Evolutionary conservation across 148 eudicot species (phyloP), one percentile per base, ranked within the genome.

Genomic region (Gaultheria prostrata): DNA sequence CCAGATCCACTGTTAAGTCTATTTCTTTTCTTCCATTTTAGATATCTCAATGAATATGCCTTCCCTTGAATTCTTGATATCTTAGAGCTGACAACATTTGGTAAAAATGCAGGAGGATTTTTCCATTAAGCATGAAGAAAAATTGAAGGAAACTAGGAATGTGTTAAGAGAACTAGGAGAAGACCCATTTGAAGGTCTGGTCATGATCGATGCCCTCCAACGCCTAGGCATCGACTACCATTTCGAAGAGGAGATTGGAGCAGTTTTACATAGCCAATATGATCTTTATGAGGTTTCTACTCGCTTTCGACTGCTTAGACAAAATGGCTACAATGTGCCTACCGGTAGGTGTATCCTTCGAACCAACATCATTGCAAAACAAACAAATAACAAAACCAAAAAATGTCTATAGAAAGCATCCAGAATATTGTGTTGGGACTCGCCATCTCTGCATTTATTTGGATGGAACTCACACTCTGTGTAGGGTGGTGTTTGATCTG

Each of bases 241-340:
- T 28, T 65, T 65, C 71, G 30, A 11, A 35, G 84, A 91, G 45
- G 89, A 91, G 69, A 87, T 92, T 21, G 6, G 49, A 63, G 53
- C 26, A 10, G 49, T 61, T 8, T 76, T 89, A 12, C 15, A 65
- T 33, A 84, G 32, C 30, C 83, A 77, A 14, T 76, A 73, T 54
- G 79, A 80, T 74, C 87, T 91, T 73, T 86, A 84, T 50, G 84
- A 84, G 39, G 86, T 84, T 85, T 88, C 93, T 26, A 84, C 89
- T 56, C 76, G 79, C 59, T 92, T 92, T 77, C 85, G 92, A 39
- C 84, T 92, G 7, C n/a, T 92, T 8, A 86, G 92, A 80, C 92
- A 92, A 80, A 80, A 83, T 3, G 93, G 90, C 17, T 88, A 90
- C 86, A 45, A 83, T 67, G 85, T 90, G 17, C 63, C 87, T 32